Conservation (phyloP, 345 rosid genomes). For the Physaria fendleri region DNA sequence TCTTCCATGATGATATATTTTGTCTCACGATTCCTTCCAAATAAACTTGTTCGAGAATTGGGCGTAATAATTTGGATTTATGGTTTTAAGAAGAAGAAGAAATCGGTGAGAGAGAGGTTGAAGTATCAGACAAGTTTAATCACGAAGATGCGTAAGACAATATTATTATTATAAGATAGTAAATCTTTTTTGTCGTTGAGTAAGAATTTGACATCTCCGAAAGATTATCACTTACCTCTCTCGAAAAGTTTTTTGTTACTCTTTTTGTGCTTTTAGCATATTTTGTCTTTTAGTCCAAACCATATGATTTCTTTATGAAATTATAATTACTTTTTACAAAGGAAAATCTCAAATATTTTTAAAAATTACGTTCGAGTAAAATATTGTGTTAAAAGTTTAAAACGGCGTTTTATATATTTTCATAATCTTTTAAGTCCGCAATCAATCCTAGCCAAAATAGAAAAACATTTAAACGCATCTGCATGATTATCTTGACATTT, state of each 20-base stretch:
- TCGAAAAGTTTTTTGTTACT: background rate
- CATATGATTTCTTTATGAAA: background rate
- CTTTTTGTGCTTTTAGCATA: background rate
- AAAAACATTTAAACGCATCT: background rate
- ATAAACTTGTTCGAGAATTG: background rate
- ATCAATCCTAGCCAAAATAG: background rate
- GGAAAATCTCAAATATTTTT: background rate
- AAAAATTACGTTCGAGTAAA: background rate
- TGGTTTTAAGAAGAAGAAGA: background rate
- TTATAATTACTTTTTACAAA: background rate
- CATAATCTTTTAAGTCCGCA: too few relatives aligned
- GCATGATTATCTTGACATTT: background rate
- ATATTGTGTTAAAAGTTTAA: background rate
- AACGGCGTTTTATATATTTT: too few relatives aligned
- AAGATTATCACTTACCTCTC: background rate
- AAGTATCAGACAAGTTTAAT: slow-evolving; percentile 4
- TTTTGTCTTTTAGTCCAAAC: background rate
- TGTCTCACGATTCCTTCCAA: too few relatives aligned
- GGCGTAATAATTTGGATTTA: background rate
- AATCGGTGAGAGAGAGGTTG: background rate
- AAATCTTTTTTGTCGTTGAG: slow-evolving; percentile 3
- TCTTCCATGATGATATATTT: too few relatives aligned
- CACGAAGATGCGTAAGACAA: background rate
- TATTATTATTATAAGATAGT: background rate
- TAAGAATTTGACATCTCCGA: background rate